Base-by-base conservation (phyloP, 306 rosid genomes). In the Lablab purpureus region DNA sequence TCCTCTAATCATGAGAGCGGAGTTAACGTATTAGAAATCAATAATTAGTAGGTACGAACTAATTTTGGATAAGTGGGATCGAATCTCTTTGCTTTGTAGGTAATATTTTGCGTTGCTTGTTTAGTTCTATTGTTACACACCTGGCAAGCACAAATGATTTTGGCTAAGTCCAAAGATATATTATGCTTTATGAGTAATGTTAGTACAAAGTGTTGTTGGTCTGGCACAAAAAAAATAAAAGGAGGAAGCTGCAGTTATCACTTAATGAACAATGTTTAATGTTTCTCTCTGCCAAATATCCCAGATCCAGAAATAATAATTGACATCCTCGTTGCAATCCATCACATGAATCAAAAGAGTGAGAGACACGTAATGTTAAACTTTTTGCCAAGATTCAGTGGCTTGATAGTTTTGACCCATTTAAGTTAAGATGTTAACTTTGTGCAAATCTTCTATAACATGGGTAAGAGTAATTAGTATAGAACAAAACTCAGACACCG, bases 81-180 rank as follows among this genome's bases (percentile, higher is more conserved):
- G 70, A 80, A 83, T 52, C 65, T 50, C 30, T 32, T 64, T 9
- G 30, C n/a, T 54, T 49, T 30, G 12, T 3, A 30, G 56, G 51
- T 17, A 17, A 14, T 68, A 9, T 13, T 69, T 49, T 62, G 32
- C 27, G 32, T 45, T 18, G 19, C 54, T 49, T 14, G 9, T 40
- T 72, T 85, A 25, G 75, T 34, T 30, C 27, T 36, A 10, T 11
- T 49, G 76, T 69, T 22, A 32, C 63, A 67, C 13, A 11, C 49
- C 76, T 30, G 86, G 64, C 80, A 82, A 67, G 71, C 62, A 80
- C 21, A 28, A 51, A 18, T 68, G 22, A 21, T 50, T 21, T 83
- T 56, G 67, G 37, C 41, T 15, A 27, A 62, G 5, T 40, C n/a
- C 62, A 9, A 14, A 37, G 10, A 37, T 25, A 80, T 36, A n/a